Conservation (phyloP, 2,329 filamentous ascomycete genomes). For the Diatrype stigma region DNA sequence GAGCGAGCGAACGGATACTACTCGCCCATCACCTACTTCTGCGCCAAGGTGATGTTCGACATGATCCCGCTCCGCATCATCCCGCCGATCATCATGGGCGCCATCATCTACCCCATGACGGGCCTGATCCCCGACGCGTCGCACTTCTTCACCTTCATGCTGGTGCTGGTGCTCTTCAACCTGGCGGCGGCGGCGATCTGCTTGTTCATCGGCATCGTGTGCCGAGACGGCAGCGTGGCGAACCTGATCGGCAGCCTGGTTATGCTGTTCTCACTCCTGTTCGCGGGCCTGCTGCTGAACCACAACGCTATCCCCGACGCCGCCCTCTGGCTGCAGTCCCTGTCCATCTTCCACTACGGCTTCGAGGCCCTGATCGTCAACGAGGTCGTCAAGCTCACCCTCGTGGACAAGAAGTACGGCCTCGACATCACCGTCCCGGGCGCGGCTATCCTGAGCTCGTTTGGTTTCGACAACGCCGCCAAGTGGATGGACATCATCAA, state of each 20-base stretch:
- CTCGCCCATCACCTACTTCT: conserved; percentile 86
- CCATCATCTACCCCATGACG: conserved; percentile 97
- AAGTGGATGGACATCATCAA: conserved; percentile 82
- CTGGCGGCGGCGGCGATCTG: conserved; percentile 90
- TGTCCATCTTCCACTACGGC: conserved; percentile 97
- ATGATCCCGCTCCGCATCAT: conserved; percentile 92
- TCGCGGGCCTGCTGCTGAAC: conserved; percentile 90
- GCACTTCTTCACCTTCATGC: conserved; percentile 86
- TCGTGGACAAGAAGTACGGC: conserved; percentile 92
- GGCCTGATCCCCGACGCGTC: conserved; percentile 76
- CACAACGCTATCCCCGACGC: conserved; percentile 85
- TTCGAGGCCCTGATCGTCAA: conserved; percentile 97
- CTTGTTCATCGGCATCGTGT: conserved; percentile 92
- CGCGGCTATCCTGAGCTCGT: conserved; percentile 87
- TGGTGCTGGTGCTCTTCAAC: conserved; percentile 93
- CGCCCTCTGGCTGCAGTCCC: conserved; percentile 82
- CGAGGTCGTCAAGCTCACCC: conserved; percentile 83
- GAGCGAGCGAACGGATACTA: conserved; percentile 98
- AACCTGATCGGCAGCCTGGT: conserved; percentile 91
- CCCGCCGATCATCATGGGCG: conserved; percentile 89
- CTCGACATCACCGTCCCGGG: conserved; percentile 95
- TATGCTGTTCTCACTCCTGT: conserved; percentile 95
- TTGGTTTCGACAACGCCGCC: conserved; percentile 86
- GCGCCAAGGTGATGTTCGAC: conserved; percentile 96
- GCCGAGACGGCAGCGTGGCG: conserved; percentile 85